Conservation (phyloP, 192 early-diverging fungal genomes). For the Allomyces javanicus region DNA sequence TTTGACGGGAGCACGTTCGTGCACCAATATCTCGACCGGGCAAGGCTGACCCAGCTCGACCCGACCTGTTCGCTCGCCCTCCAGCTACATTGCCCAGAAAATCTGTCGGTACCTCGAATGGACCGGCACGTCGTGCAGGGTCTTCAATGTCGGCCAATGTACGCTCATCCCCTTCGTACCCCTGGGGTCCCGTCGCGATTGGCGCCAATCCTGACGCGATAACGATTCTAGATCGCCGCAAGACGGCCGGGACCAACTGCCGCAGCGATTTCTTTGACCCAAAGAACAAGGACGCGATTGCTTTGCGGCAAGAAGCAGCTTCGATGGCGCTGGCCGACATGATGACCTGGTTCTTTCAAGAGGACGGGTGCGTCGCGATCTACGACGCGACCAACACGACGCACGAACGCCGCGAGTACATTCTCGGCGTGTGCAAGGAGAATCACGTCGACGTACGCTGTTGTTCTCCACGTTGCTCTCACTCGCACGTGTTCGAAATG, state of each 20-base stretch:
- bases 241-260: neutral
- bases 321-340: conserved; percentile 65
- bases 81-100: conserved; percentile 5
- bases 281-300: neutral
- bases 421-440: conserved; percentile 47
- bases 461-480: neutral
- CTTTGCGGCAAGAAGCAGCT: neutral
- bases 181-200: no score
- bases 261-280: neutral
- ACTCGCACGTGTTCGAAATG: neutral
- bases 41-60: neutral
- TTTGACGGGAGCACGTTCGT: neutral
- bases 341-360: conserved; percentile 73
- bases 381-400: conserved; percentile 99
- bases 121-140: conserved; percentile 77
- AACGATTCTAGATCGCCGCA: neutral
- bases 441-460: conserved; percentile 28
- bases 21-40: neutral
- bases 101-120: conserved; percentile 82
- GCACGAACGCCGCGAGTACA: conserved; percentile 45
- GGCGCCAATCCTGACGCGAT: no score
- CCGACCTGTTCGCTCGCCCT: neutral
- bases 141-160: conserved; percentile 90
- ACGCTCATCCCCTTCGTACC: neutral
- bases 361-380: conserved; percentile 68